phyloP scores from a whole-genome alignment of 75 land plant genomes.

The Isoetes taiwanensis region DNA sequence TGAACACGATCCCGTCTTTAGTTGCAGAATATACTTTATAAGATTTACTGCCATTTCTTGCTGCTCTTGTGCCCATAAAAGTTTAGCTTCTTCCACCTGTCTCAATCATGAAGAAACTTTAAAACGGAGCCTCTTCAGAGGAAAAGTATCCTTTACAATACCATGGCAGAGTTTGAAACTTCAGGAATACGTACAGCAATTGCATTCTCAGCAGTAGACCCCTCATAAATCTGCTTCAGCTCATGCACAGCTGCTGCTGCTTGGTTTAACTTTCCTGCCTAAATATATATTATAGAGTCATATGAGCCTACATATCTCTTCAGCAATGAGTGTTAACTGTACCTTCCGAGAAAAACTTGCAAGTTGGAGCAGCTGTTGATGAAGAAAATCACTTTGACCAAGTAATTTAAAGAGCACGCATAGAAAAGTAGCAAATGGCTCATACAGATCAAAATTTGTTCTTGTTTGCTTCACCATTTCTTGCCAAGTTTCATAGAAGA shows the following conservation, averaged over 20 bases:
- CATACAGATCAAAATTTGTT: slow-evolving; percentile 53
- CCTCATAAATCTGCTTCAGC: slow-evolving; percentile 40
- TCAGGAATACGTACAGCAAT: too few species aligned
- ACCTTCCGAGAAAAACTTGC: slow-evolving; percentile 84
- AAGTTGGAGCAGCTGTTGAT: slow-evolving; percentile 62
- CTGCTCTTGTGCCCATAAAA: slow-evolving; percentile 75
- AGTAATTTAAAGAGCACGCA: slow-evolving; percentile 58
- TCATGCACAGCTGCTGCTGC: slow-evolving; percentile 77
- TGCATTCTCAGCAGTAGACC: too few species aligned
- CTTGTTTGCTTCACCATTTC: slow-evolving; percentile 42
- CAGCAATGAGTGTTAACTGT: not conserved
- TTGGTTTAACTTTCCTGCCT: slow-evolving; percentile 71
- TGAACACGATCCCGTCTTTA: slow-evolving; percentile 25
- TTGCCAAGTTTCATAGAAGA: slow-evolving; percentile 51
- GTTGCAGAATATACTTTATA: slow-evolving; percentile 44
- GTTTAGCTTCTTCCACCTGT: slow-evolving; percentile 97
- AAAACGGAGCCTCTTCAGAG: too few species aligned
- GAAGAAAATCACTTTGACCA: slow-evolving; percentile 26
- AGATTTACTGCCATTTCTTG: slow-evolving; percentile 84
- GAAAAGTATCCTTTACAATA: too few species aligned
- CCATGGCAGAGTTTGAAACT: too few species aligned
- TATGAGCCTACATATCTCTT: not conserved
- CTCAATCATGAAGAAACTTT: not conserved
- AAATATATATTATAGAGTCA: not conserved
- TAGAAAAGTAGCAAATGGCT: slow-evolving; percentile 68